Percentiles rank a stretch among this genome's conserved stretches.
These are phyloP conservation scores for Moelleriella libera DNA, from an alignment of 2,329 filamentous ascomycete genomes.

Conservation along the genomic window DNA sequence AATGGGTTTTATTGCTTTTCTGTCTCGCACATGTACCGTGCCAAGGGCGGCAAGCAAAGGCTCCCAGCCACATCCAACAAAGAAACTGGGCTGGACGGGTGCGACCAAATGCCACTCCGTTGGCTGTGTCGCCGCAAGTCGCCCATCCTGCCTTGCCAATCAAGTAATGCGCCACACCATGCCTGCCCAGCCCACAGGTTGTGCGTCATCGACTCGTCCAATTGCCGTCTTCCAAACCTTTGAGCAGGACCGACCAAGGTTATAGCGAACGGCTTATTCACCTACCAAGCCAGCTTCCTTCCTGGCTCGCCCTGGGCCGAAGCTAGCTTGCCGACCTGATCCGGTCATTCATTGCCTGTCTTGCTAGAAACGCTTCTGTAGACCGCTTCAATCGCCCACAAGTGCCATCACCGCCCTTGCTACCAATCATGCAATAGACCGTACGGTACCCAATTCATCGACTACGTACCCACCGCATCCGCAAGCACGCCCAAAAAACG, in stretches of 20 bases:
- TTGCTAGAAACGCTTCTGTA: too few species aligned
- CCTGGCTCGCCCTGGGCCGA: too few species aligned
- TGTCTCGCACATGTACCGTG: neutral
- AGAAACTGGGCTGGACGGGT: neutral
- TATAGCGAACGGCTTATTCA: too few species aligned
- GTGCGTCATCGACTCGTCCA: neutral
- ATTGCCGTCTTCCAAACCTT: neutral
- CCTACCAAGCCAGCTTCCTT: too few species aligned
- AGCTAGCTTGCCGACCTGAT: too few species aligned
- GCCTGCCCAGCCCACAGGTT: neutral
- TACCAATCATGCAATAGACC: too few species aligned
- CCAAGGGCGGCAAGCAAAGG: neutral
- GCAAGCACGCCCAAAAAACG: neutral
- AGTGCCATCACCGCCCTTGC: too few species aligned
- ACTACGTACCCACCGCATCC: neutral
- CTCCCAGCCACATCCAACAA: neutral
- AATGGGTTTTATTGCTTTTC: neutral
- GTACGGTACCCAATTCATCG: too few species aligned
- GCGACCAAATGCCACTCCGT: too few species aligned
- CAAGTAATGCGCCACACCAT: neutral
- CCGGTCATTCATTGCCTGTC: too few species aligned
- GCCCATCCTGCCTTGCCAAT: neutral
- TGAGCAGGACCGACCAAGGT: neutral
- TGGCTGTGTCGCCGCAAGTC: too few species aligned
- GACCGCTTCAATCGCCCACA: too few species aligned